Percentiles rank a stretch among this genome's conserved stretches.
Conservation (phyloP, 306 rosid species). For the Quercus gilva region DNA sequence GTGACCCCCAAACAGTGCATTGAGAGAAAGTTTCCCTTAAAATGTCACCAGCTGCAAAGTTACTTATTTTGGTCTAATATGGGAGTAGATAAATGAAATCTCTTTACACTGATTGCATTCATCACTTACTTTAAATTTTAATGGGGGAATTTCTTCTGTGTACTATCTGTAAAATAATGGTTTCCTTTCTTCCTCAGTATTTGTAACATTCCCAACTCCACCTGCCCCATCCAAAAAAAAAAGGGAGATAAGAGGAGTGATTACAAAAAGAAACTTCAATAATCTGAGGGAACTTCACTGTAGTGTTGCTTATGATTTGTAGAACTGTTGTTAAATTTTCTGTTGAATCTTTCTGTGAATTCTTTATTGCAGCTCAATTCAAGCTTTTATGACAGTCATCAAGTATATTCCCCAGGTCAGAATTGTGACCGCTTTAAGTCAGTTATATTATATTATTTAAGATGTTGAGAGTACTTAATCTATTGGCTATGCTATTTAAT, state of each 20-base stretch:
- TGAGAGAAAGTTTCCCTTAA: no score
- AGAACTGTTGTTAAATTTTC: background rate
- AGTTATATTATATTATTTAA: background rate
- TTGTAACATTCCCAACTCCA: no score
- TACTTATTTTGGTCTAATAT: background rate
- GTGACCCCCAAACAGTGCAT: no score
- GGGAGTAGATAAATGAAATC: background rate
- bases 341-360: slow-evolving; percentile 15
- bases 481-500: background rate
- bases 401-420: slow-evolving; percentile 82
- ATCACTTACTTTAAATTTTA: no score
- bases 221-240: no score
- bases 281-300: background rate
- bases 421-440: background rate
- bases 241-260: no score
- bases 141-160: no score
- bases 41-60: background rate
- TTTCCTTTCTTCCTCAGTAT: no score
- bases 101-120: background rate
- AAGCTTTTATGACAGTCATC: slow-evolving; percentile 54
- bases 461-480: slow-evolving; percentile 2
- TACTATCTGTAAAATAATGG: no score
- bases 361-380: slow-evolving; percentile 62
- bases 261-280: background rate
- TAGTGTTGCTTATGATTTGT: background rate